phyloP scores from a whole-genome alignment of 495 filamentous ascomycete genomes.

The Penicillium parvum region DNA sequence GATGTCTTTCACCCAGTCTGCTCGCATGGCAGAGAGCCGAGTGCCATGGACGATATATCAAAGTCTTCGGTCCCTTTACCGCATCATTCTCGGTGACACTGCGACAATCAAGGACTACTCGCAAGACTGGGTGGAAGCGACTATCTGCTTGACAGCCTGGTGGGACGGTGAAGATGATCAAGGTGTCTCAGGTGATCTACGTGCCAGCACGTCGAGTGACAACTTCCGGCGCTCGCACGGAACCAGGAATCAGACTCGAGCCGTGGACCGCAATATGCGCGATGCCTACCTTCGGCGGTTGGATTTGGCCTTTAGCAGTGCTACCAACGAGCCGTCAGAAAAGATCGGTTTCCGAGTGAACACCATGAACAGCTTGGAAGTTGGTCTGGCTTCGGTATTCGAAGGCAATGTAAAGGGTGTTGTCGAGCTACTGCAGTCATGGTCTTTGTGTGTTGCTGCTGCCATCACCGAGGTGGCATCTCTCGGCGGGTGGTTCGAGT shows the following conservation, averaged over 20 bases:
- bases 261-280: constrained; percentile 41
- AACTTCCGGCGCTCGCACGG: constrained; percentile 27
- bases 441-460: constrained; percentile 71
- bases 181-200: constrained; percentile 19
- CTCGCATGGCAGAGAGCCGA: constrained; percentile 70
- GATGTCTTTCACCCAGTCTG: constrained; percentile 53
- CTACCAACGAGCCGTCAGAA: constrained; percentile 42
- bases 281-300: constrained; percentile 53
- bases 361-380: constrained; percentile 64
- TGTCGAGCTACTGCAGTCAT: constrained; percentile 65
- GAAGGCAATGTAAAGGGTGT: constrained; percentile 71
- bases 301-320: constrained; percentile 45
- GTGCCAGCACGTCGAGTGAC: constrained; percentile 21
- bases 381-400: constrained; percentile 73
- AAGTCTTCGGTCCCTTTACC: constrained; percentile 69
- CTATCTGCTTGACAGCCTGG: constrained; percentile 75
- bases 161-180: constrained; percentile 73
- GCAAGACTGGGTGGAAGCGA: constrained; percentile 85
- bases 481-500: constrained; percentile 66
- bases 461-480: constrained; percentile 76
- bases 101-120: constrained; percentile 64
- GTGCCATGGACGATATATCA: constrained; percentile 86
- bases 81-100: constrained; percentile 65
- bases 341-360: constrained; percentile 61
- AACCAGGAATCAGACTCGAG: constrained; percentile 16